Base-by-base conservation (phyloP, 2,329 filamentous ascomycete species). In the Phyllosticta capitalensis region DNA sequence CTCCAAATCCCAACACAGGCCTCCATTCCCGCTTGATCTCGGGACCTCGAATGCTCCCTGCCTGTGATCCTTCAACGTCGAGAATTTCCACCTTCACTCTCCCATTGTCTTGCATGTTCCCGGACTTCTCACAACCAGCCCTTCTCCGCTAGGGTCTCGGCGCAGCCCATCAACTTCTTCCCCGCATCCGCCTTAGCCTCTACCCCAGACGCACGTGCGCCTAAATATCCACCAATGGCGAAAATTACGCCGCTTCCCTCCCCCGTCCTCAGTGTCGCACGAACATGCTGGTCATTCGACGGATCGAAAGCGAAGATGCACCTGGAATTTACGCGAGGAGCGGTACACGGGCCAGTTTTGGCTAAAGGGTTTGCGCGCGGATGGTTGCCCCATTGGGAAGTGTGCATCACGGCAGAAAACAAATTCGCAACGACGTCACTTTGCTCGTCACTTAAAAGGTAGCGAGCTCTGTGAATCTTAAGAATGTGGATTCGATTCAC, bases 181-280 rank as follows among this genome's bases (percentile, higher is more conserved):
- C 56, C 56, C 56, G 56, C 56, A 54, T 52, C 56, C 52, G 56
- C 56, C 49, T 52, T 52, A 20, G 49, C n/a, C 38, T 28, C 52
- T 26, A 28, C 52, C 56, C 56, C 56, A 26, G 56, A 54, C 56
- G 24, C 24, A 20, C 52, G 52, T 53, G 52, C 20, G 21, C 17
- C 9, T 24, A n/a, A 53, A 26, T 28, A 50, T 60, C 58, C 58
- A 53, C 58, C 58, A 60, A 60, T 60, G 45, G 10, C 49, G 10
- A 22, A 14, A 51, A 19, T 20, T 3, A 9, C 49, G 49, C 49
- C 14, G 49, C 49, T 20, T n/a, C 20, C 10, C 49, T 51, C 49
- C 10, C 19, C 2, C 20, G n/a, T 10, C n/a, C 20, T 9, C 49
- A 9, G 5, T 1, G 49, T 51, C n/a, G 49, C 49, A 20, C 49